Conservation (phyloP, 2,329 filamentous ascomycete species). For the Helotiales sp. region DNA sequence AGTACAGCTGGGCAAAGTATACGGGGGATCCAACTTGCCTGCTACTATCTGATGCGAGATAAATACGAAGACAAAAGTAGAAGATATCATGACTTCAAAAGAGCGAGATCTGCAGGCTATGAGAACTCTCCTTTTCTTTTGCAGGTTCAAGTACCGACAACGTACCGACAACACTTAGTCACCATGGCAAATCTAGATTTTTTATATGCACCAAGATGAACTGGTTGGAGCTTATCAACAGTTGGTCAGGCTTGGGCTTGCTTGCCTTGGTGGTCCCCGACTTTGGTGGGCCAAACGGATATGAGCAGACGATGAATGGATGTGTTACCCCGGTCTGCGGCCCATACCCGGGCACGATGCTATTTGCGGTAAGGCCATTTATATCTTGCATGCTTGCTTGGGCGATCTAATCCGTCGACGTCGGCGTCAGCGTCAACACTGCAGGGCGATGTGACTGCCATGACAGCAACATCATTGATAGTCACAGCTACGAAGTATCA, state of each 20-base stretch:
- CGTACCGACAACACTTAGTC: background rate
- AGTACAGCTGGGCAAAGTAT: background rate
- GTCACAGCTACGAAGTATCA: too few relatives aligned
- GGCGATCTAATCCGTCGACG: background rate
- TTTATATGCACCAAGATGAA: background rate
- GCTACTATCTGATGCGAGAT: background rate
- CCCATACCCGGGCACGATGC: background rate
- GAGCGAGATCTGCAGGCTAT: slow-evolving; percentile 1
- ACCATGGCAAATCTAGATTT: background rate
- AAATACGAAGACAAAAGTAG: background rate
- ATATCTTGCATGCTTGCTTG: background rate
- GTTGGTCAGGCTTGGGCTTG: background rate
- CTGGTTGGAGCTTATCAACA: background rate
- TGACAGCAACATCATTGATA: background rate
- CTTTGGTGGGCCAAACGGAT: background rate
- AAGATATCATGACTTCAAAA: background rate
- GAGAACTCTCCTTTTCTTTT: background rate
- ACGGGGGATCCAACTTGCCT: background rate
- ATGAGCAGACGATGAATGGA: slow-evolving; percentile 5
- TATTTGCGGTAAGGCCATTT: slow-evolving; percentile 15
- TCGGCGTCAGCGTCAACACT: background rate
- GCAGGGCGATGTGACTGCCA: background rate
- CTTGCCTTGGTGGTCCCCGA: background rate
- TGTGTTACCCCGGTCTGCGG: background rate
- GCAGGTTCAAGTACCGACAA: background rate